Base-by-base conservation (phyloP, 2,329 filamentous ascomycete species). In the Ciborinia camelliae region DNA sequence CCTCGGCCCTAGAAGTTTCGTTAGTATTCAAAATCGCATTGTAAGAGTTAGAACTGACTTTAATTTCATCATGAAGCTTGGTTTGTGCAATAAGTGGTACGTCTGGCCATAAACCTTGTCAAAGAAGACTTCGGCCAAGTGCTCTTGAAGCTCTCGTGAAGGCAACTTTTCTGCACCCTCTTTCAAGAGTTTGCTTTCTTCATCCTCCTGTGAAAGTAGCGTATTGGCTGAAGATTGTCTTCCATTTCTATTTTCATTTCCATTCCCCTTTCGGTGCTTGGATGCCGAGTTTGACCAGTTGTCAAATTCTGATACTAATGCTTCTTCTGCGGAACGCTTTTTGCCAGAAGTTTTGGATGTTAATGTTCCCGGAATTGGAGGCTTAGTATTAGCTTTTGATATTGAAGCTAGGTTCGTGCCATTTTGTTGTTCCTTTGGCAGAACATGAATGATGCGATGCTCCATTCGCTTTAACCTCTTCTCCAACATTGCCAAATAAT, bases 401-500 rank as follows among this genome's bases (percentile, higher is more conserved):
- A 96, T 88, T 9, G 83, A 81, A 10, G n/a, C n/a, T n/a, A 84
- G 80, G n/a, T n/a, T n/a, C 65, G 89, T 75, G 12, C 77, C 82
- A 32, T 86, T 81, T 68, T 91, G 84, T 68, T 96, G 92, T 50
- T 91, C 85, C 74, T 94, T 96, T 0, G 95, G 94, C 35, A 98
- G 90, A 65, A 94, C 89, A 76, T 97, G 97, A 79, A 98, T 96
- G 68, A 98, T 95, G 64, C 94, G 89, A 73, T 98, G 94, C 77
- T 99, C 95, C 95, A 98, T 98, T 65, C 94, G 84, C 80, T 96
- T 97, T 70, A 98, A 77, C 62, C 95, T 86, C 78, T 97, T 97
- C 78, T 98, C 95, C 72, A 98, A 80, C 92, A 98, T 98, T 50
- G 93, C 92, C 95, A 98, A 98, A 77, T 98, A 98, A 77, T 98